Base-by-base conservation (phyloP, 257 asterid genomes). In the Buddleja alternifolia region DNA sequence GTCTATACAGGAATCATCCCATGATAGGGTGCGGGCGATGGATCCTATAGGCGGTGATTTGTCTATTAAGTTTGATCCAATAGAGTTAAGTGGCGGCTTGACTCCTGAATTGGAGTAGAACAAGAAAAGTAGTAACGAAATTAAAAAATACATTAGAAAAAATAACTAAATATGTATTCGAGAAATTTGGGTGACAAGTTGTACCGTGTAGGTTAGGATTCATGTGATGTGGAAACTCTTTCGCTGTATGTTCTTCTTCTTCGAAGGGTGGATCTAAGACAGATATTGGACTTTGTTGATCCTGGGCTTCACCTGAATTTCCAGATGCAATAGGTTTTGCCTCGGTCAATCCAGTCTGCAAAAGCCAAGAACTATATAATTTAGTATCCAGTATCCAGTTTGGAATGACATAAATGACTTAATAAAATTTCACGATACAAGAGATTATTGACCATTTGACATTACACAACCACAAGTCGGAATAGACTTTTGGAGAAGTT, bases 1-100 rank as follows among this genome's bases (percentile, higher is more conserved):
- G 70, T 82, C 81, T 36, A 70, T 47, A 61, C 85, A 83, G 16
- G 84, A 70, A 69, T 81, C 81, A 6, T 84, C 86, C 84, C 83
- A 73, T 44, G 87, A 80, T 10, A 88, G 77, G 50, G 92, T 80
- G 41, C 94, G 94, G 4, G 96, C 77, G 39, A 90, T 78, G 76
- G 93, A 82, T 73, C 97, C 97, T 63, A 88, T 90, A 11, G 92
- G 93, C 39, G 96, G 97, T 47, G 97, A 90, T 78, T 88, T 90
- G 74, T 80, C 97, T 53, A 90, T 88, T 76, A 86, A 79, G 71
- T 78, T 86, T 65, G 87, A 78, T 72, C 80, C 77, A 41, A 66
- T 40, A 34, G 74, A 63, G 48, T 73, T 71, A 69, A 63, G 70
- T 11, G 77, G 67, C 40, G 77, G 66, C 70, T 73, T 82, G 17